These are phyloP conservation scores for Phialophora verrucosa DNA, from an alignment of 2,329 filamentous ascomycete species.

Conservation along the genomic window DNA sequence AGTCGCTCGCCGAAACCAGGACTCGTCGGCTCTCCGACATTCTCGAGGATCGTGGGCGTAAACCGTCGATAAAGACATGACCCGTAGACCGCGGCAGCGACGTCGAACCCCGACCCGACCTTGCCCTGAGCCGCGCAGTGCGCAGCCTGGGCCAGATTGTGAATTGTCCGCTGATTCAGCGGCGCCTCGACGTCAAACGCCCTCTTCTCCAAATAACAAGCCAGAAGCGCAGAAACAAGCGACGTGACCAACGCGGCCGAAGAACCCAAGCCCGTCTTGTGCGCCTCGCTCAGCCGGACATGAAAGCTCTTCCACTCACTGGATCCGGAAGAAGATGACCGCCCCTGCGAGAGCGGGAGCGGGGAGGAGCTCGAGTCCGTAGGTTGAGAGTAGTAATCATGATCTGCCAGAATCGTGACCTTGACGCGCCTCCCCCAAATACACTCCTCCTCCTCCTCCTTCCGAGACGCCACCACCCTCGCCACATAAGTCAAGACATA, in stretches of 20 bases:
- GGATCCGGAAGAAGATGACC: not conserved
- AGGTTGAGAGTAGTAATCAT: constrained; percentile 87
- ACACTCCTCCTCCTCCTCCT: constrained; percentile 49
- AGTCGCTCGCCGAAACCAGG: constrained; percentile 71
- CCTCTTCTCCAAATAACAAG: constrained; percentile 52
- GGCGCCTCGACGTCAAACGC: not conserved
- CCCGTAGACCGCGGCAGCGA: constrained; percentile 90
- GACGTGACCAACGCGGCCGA: constrained; percentile 92
- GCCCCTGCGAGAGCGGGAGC: not conserved
- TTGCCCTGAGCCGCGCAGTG: constrained; percentile 98
- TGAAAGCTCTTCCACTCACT: constrained; percentile 70
- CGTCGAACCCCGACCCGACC: constrained; percentile 93
- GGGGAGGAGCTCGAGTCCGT: not conserved
- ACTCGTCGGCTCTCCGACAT: constrained; percentile 69
- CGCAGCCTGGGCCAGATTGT: constrained; percentile 91
- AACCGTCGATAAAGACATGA: constrained; percentile 93
- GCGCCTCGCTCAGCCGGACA: constrained; percentile 74
- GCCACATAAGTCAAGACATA: constrained; percentile 81
- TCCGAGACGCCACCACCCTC: constrained; percentile 46
- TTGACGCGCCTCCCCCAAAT: constrained; percentile 65
- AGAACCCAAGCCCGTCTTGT: constrained; percentile 95
- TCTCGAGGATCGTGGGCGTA: constrained; percentile 74
- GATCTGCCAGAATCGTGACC: constrained; percentile 89
- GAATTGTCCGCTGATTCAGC: constrained; percentile 54
- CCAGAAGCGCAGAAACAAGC: constrained; percentile 76